Conservation (phyloP, 805 yeast genomes). For the Sugiyamaella americana region DNA sequence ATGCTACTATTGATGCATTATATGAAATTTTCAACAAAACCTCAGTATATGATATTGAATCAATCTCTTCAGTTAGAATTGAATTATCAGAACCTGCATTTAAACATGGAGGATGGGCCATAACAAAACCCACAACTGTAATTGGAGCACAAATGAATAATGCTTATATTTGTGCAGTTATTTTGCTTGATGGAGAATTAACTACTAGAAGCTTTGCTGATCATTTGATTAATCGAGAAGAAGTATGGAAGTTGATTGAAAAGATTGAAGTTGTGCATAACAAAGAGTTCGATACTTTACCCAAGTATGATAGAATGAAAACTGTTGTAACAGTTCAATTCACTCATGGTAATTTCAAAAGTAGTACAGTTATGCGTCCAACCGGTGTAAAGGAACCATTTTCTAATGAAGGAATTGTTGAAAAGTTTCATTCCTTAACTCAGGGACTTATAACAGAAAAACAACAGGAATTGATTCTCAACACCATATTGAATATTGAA, state of each 20-base stretch:
- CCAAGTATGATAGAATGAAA: conserved; percentile 2
- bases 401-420: conserved; percentile 3
- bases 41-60: neutral
- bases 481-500: neutral
- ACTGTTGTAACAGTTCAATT: conserved; percentile 3
- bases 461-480: neutral
- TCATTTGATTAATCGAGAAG: conserved; percentile 6
- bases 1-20: conserved; percentile 11
- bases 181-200: conserved; percentile 13
- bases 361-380: conserved; percentile 3
- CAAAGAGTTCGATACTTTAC: conserved; percentile 2
- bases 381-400: conserved; percentile 10
- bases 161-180: conserved; percentile 13
- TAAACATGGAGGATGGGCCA: conserved; percentile 12
- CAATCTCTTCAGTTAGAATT: conserved; percentile 4
- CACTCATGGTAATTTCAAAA: neutral
- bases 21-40: neutral
- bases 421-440: conserved; percentile 5
- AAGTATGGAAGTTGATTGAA: conserved; percentile 11
- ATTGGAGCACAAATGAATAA: conserved; percentile 16
- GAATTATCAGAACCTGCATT: conserved; percentile 13
- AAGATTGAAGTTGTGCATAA: conserved; percentile 11
- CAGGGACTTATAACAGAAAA: conserved; percentile 8
- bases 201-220: conserved; percentile 8
- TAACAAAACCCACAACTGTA: conserved; percentile 8